Conservation (phyloP, 192 early-diverging fungal species). For the Coemansia biformis region DNA sequence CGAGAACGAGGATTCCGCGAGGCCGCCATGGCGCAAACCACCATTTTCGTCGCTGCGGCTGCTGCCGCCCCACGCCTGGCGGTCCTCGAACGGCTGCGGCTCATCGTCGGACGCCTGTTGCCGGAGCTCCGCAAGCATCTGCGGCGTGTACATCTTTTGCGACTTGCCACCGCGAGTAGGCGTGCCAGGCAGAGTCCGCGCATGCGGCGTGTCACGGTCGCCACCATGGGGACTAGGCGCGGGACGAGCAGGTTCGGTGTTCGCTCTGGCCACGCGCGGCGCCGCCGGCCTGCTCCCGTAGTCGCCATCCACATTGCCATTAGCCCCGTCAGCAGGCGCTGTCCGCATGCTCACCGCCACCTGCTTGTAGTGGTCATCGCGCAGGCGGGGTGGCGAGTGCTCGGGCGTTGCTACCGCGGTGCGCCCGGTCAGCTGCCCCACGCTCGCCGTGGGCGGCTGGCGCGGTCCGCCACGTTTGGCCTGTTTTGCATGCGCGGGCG, state of each 20-base stretch:
- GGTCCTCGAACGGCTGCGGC: constrained; percentile 23
- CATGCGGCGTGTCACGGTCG: too few species aligned
- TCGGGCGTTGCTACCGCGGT: constrained; percentile 43
- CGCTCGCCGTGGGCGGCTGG: too few species aligned
- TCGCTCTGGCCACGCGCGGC: constrained; percentile 17
- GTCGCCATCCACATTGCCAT: not conserved
- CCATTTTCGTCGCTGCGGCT: too few species aligned
- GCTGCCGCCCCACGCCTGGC: constrained; percentile 16
- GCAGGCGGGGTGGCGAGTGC: constrained; percentile 24
- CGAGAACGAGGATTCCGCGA: too few species aligned
- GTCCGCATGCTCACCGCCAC: not conserved
- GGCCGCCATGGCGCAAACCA: too few species aligned
- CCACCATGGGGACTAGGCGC: too few species aligned
- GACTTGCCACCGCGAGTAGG: constrained; percentile 26
- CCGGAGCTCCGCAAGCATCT: constrained; percentile 38
- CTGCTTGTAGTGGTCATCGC: too few species aligned
- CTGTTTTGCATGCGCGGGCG: not conserved
- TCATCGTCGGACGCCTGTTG: constrained; percentile 19
- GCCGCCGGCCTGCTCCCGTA: not conserved
- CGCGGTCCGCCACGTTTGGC: not conserved
- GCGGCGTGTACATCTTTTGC: constrained; percentile 45
- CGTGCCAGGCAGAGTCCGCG: constrained; percentile 29
- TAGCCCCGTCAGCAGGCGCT: not conserved
- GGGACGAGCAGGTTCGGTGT: constrained; percentile 32
- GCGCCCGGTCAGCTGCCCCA: constrained; percentile 21